Base-by-base conservation (phyloP, 2,329 filamentous ascomycete genomes). In the Fusarium robinianum region DNA sequence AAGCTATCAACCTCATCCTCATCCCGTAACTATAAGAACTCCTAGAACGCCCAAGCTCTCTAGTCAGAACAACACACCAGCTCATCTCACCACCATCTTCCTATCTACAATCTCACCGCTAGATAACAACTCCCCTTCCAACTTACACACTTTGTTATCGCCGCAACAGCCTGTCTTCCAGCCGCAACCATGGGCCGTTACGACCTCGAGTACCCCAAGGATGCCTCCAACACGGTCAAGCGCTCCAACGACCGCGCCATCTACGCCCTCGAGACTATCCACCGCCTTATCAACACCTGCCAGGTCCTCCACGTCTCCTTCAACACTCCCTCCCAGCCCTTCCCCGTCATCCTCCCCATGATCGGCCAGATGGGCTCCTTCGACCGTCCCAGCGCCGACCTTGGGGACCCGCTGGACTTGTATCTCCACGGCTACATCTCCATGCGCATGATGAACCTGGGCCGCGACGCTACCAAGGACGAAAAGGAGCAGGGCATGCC, bases 361-460 rank as follows among this genome's bases (percentile, higher is more conserved):
- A 88, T 95, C 60, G 88, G 88, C 37, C 83, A 88, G 58, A 87
- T 94, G 77, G 87, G 83, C 9, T 87, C 83, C 16, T 94, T 85
- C 63, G 74, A 75, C 7, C 70, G 73, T 0, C 84, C 84, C 5
- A 83, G 78, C 40, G 75, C 81, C 11, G 74, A 76, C 38, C 66
- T 79, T 12, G 75, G 78, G 36, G 83, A 90, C 53, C 81, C 84
- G 0, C 74, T 90, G 5, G 84, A 90, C 45, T 77, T 86, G 50
- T 95, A 95, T 66, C 77, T 95, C 6, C 90, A 95, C 68, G 89
- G 89, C 62, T 95, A 92, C 67, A 84, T 92, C 57, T 88, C 83
- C 47, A 83, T 84, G 1, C 85, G 90, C 6, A 74, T 96, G 22
- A 86, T 92, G 76, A 85, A 84, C 52, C 67, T 87, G 6, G 75